Evolutionary conservation across 2,329 filamentous ascomycete genomes (phyloP), one percentile per base, ranked within the genome.

Genomic region (Sclerotinia glacialis): DNA sequence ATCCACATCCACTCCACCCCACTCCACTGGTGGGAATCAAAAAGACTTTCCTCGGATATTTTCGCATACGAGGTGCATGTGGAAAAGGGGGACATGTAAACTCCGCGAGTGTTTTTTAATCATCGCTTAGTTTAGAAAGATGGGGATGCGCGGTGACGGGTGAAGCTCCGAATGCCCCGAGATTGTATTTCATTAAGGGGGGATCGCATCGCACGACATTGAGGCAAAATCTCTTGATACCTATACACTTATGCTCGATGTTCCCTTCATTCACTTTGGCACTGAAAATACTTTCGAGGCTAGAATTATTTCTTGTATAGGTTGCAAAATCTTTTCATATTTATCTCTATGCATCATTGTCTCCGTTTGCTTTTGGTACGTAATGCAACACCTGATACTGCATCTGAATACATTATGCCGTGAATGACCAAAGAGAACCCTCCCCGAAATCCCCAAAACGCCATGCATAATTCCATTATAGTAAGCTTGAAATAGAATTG

Each of bases 401-500:
- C 44, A 49, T 61, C 44, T 61, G 58, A 61, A 49, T 61, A 61
- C 58, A 61, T 61, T 61, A 61, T 49, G 58, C 44, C 58, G 31
- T 61, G 31, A 49, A 61, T 49, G n/a, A 61, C 44, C 34, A 64
- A 64, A 55, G 37, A 55, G 16, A 55, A 54, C 50, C 61, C 23
- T 64, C 37, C 50, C 58, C n/a, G 11, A 61, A 56, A 40, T 37
- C 61, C 44, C 61, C 61, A 54, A 64, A 55, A 64, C 61, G 61
- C 61, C 61, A 37, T 56, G 61, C 61, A 55, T 56, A 56, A 64
- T 54, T 64, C 50, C 34, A 64, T 55, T 34, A 55, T 64, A 54
- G 37, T 55, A 54, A 46, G 14, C 50, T 44, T 44, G 26, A 55
- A 44, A 47, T 63, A 63, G 60, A 63, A 52, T 63, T 53, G 47